Evolutionary conservation across 768 basidiomycete species (phyloP), one percentile per base, ranked within the genome.

Genomic region (Baorangia bicolor): DNA sequence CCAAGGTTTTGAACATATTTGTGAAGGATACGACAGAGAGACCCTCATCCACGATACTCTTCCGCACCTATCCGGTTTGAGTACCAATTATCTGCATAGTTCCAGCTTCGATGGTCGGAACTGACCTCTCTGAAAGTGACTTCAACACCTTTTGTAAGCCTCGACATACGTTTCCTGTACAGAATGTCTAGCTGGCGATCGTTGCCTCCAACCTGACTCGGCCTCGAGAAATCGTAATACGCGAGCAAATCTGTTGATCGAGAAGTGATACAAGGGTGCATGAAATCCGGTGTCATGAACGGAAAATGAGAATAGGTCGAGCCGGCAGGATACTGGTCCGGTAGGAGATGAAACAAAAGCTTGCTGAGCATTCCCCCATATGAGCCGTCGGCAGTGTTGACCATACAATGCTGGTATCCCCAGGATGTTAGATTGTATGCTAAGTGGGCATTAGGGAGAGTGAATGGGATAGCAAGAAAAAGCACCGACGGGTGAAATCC

Each of bases 291-390:
- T 5, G 81, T 81, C 64, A 88, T 65, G 79, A 94, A 88, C 11
- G 92, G 91, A 80, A 94, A 94, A 65, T 88, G 85, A 2, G 83
- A 89, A 63, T 90, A 90, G 3, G 78, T 78, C 12, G 85, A 87
- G 16, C 81, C 78, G 23, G 77, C 72, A 12, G 83, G 81, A 69
- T 88, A 94, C 58, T 87, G 77, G 21, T 84, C 73, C 1, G 90
- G 90, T 30, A 94, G 74, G 20, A 82, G 83, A 45, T 81, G 78
- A 78, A 88, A 87, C 50, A 94, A 78, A 27, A 94, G 74, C 63
- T 83, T 87, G 16, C 82, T 83, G 56, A 93, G 77, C 71, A 89
- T 79, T 18, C 90, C 90, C 18, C 90, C 91, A 56, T 79, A 86
- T 0, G 89, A 88, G 27, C 90, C 87, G 59, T 92, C 86, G 37